These are phyloP conservation scores for Apiotrichum mycotoxinovorans DNA, from an alignment of 1,284 basidiomycete genomes.

Conservation along the genomic window DNA sequence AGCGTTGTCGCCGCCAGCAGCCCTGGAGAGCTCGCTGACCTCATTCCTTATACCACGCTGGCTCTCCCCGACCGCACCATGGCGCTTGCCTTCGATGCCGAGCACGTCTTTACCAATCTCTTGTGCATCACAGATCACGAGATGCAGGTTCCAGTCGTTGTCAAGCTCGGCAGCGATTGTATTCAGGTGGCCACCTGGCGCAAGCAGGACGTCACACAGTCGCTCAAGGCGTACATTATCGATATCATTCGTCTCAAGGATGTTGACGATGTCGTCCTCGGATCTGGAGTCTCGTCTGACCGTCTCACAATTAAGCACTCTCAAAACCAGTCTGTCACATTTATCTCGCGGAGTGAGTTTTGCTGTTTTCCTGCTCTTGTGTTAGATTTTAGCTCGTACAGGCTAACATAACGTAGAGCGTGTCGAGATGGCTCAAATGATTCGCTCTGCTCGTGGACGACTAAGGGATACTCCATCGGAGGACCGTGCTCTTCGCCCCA, in stretches of 20 bases:
- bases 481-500: conserved; percentile 69
- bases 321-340: conserved; percentile 37
- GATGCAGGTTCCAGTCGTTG: conserved; percentile 43
- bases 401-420: conserved; percentile 58
- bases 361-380: neutral
- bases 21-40: conserved; percentile 64
- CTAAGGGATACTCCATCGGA: conserved; percentile 53
- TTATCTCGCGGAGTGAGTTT: conserved; percentile 38
- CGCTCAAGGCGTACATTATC: conserved; percentile 44
- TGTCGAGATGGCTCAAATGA: conserved; percentile 61
- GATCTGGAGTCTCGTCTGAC: conserved; percentile 67
- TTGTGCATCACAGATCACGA: conserved; percentile 41
- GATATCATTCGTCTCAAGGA: conserved; percentile 53
- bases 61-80: conserved; percentile 42
- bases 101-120: conserved; percentile 45
- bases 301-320: conserved; percentile 72
- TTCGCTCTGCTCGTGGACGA: conserved; percentile 35
- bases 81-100: conserved; percentile 40
- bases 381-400: no score
- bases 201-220: conserved; percentile 36
- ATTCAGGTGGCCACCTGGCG: conserved; percentile 46
- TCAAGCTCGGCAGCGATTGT: conserved; percentile 42
- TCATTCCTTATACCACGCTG: conserved; percentile 60
- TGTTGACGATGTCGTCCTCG: conserved; percentile 78
- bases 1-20: conserved; percentile 56